Evolutionary conservation across 768 basidiomycete genomes (phyloP).

Genomic region (Cystobasidium onofrii): DNA sequence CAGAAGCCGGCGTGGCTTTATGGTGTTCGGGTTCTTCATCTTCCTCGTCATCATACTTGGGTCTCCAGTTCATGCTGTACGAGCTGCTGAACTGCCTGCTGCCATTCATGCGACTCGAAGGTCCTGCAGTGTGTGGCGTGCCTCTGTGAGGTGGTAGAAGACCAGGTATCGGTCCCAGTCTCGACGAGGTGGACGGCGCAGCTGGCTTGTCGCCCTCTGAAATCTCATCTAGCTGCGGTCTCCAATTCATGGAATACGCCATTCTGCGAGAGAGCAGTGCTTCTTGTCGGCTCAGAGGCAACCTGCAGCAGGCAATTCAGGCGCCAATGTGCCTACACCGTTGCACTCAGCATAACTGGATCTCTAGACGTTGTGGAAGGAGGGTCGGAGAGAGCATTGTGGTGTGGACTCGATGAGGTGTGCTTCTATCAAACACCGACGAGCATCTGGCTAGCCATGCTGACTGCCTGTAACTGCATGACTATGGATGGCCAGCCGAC

Average conservation of each 20-base stretch:
- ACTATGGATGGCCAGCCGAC: constrained; percentile 5
- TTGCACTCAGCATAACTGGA: not conserved
- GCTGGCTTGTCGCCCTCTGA: not conserved
- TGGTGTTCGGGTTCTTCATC: not conserved
- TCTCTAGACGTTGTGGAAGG: not conserved
- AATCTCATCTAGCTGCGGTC: constrained; percentile 8
- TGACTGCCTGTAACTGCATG: not conserved
- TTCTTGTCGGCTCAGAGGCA: not conserved
- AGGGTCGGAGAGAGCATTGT: not conserved
- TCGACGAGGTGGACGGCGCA: not conserved
- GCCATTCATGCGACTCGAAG: not conserved
- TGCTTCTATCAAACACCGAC: not conserved
- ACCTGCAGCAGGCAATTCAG: not conserved
- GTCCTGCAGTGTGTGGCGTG: not conserved
- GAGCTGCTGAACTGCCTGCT: not conserved
- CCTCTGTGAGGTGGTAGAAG: not conserved
- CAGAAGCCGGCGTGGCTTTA: not conserved
- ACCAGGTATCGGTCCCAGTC: constrained; percentile 10
- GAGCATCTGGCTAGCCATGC: not conserved
- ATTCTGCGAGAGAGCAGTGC: not conserved
- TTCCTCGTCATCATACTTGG: not conserved
- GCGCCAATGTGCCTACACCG: not conserved
- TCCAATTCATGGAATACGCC: constrained; percentile 27
- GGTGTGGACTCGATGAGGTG: not conserved
- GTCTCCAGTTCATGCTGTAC: constrained; percentile 11